Evolutionary conservation across 78 protist genomes (phyloP).

Genomic region (Dictyostelium firmibasis): DNA sequence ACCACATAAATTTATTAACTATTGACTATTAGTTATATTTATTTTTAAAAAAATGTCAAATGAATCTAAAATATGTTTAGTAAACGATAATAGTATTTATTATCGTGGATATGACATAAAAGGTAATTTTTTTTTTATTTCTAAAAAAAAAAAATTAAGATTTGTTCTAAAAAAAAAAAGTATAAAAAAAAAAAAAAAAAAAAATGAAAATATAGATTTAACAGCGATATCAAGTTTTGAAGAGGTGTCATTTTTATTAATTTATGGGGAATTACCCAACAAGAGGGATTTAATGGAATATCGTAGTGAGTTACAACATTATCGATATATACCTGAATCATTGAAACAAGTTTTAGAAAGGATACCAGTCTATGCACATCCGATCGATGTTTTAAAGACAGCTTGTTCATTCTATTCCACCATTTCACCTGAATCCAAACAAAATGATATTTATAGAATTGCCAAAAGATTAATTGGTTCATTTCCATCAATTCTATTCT

Average conservation of each 20-base stretch:
- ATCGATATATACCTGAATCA: conserved; percentile 17
- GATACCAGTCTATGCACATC: conserved; percentile 41
- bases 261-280: conserved; percentile 67
- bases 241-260: conserved; percentile 63
- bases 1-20: not conserved
- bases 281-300: not conserved
- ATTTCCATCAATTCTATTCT: conserved; percentile 36
- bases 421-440: conserved; percentile 22
- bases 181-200: not conserved
- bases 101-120: conserved; percentile 46
- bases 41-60: not conserved
- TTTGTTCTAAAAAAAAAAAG: not conserved
- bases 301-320: not conserved
- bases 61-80: not conserved
- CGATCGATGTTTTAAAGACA: conserved; percentile 46
- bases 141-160: not conserved
- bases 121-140: not conserved
- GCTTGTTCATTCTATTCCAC: conserved; percentile 38
- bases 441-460: conserved; percentile 20
- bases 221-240: conserved; percentile 70
- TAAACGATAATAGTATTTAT: not conserved
- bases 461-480: conserved; percentile 45
- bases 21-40: no score
- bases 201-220: conserved; percentile 16
- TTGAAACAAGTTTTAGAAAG: conserved; percentile 22